Conservation (phyloP, 371 early-diverging fungal species). For the Circinella umbellata region DNA sequence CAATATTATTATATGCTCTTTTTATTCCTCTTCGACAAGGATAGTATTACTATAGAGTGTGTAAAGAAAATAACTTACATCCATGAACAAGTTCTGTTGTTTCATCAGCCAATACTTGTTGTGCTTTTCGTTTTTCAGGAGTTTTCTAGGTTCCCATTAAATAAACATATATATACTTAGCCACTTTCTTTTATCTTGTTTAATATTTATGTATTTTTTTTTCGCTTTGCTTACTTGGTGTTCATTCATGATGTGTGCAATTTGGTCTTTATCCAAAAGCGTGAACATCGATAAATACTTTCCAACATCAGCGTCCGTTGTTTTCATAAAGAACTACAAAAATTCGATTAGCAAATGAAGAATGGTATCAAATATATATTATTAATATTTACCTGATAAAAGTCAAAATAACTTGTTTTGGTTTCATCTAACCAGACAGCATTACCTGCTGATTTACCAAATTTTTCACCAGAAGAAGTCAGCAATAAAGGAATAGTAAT, state of each 20-base stretch:
- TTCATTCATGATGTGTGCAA: slow-evolving; percentile 61
- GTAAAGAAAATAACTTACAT: slow-evolving; percentile 36
- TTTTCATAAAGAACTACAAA: slow-evolving; percentile 78
- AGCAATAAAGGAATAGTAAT: slow-evolving; percentile 90
- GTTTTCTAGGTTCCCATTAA: slow-evolving; percentile 42
- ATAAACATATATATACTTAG: not conserved
- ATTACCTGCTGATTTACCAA: slow-evolving; percentile 96
- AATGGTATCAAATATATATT: no score
- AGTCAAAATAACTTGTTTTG: slow-evolving; percentile 84
- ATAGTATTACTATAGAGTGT: not conserved
- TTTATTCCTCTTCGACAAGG: no score
- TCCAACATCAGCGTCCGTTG: slow-evolving; percentile 82
- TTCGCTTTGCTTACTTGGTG: slow-evolving; percentile 55
- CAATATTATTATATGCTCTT: not conserved
- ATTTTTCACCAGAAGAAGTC: slow-evolving; percentile 89
- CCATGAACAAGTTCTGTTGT: slow-evolving; percentile 93
- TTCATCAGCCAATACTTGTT: slow-evolving; percentile 79
- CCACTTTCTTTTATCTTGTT: no score
- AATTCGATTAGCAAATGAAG: not conserved
- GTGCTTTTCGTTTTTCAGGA: slow-evolving; percentile 77
- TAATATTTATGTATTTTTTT: no score
- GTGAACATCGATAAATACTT: slow-evolving; percentile 83
- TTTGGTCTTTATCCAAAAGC: slow-evolving; percentile 64
- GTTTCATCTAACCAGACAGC: slow-evolving; percentile 91
- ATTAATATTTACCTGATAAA: slow-evolving; percentile 77